Base-by-base conservation (phyloP, 1,139 yeast species). In the Candida sp. region DNA sequence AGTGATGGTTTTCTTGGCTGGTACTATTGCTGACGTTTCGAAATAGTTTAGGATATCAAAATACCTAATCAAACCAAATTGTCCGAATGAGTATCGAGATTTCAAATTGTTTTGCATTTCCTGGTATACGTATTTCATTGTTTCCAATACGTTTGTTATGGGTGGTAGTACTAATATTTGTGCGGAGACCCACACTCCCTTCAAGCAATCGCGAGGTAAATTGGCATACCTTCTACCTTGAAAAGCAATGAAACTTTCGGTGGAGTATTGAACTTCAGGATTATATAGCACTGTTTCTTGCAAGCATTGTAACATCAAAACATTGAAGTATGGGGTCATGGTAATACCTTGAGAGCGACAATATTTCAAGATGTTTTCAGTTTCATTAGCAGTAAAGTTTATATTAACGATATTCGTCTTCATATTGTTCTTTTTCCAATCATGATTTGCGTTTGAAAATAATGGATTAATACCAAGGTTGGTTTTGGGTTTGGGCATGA, bases 141-240 rank as follows among this genome's bases (percentile, higher is more conserved):
- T 29, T 7, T 46, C 36, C 5, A 49, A 27, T 5, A 38, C 39
- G 12, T 45, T 40, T 6, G 46, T 41, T 5, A 51, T 36, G 2
- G 54, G 57, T 6, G 53, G 51, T 9, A 51, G 43, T 8, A 39
- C 30, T 8, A 55, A 39, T 5, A 47, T 45, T 22, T 49, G 49
- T 1, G 58, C 60, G 15, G 60, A 54, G 8, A 60, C 60, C 47
- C 55, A 45, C 3, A 56, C 45, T 3, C 64, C 63, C 37, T 56
- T 58, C 22, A 38, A 49, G 39, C 54, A 59, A 7, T 50, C 45
- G 33, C 38, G 43, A 3, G 49, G 35, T 9, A 50, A 52, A 1
- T 46, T 58, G 32, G 48, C 51, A 39, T 55, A 66, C 32, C 69
- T 48, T 39, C 73, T 55, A 8, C 70, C 71, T 21, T 61, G 54